A percentile compares a stretch with the other conserved stretches of the same genome.
phyloP scores from a whole-genome alignment of 306 rosid genomes.

The Quercus engelmannii region DNA sequence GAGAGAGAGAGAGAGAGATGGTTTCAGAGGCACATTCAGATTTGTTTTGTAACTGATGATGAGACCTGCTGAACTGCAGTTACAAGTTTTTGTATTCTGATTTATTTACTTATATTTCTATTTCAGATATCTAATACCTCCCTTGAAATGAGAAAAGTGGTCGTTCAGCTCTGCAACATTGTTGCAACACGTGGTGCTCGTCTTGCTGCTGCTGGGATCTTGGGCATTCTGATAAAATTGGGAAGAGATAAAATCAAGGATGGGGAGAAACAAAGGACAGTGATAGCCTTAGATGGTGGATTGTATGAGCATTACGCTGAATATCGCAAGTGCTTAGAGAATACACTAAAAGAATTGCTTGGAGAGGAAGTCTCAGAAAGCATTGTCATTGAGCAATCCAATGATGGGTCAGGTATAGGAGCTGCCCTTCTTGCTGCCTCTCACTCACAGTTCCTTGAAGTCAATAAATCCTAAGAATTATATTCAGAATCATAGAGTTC shows the following conservation, averaged over 20 bases:
- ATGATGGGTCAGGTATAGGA: constrained; percentile 89
- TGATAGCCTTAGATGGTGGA: constrained; percentile 89
- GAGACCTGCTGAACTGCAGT: neutral
- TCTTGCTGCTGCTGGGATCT: constrained; percentile 82
- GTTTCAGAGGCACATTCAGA: too few relatives aligned
- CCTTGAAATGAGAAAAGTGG: constrained; percentile 48
- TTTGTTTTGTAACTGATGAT: constrained; percentile 1
- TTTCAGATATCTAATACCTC: constrained; percentile 66
- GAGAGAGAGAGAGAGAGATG: too few relatives aligned
- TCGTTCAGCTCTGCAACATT: constrained; percentile 68
- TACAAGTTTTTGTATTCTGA: neutral
- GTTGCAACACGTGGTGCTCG: constrained; percentile 88
- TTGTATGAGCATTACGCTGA: constrained; percentile 75
- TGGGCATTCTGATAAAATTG: constrained; percentile 74
- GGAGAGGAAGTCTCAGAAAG: constrained; percentile 51
- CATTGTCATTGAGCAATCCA: constrained; percentile 51
- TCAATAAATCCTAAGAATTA: constrained; percentile 21
- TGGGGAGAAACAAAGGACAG: constrained; percentile 46
- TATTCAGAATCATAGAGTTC: neutral
- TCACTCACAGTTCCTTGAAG: constrained; percentile 53
- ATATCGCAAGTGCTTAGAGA: constrained; percentile 72
- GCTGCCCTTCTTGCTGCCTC: constrained; percentile 92
- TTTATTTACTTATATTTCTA: neutral
- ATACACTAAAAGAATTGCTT: constrained; percentile 58
- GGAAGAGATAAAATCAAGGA: constrained; percentile 50